Percentiles rank a stretch among this genome's conserved stretches.
Conservation (phyloP, 2,329 filamentous ascomycete genomes). For the Monosporascus cannonballus region DNA sequence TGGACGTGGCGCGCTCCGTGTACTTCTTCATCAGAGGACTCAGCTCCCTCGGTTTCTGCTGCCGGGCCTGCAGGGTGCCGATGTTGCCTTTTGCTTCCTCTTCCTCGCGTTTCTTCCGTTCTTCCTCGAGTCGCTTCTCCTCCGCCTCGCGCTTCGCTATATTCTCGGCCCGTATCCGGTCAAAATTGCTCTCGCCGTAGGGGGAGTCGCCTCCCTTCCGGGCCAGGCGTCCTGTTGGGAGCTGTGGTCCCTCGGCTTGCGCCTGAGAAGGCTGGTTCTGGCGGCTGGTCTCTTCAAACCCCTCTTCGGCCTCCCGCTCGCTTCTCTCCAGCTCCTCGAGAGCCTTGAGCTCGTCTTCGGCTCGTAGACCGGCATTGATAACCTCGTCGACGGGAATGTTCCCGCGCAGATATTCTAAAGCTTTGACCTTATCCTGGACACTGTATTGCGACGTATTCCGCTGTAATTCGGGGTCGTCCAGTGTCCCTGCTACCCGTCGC, state of each 20-base stretch:
- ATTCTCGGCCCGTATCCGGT: conserved; percentile 50
- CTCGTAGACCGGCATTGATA: conserved; percentile 53
- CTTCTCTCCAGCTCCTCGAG: conserved; percentile 34
- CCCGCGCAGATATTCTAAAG: conserved; percentile 49
- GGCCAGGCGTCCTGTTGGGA: conserved; percentile 19
- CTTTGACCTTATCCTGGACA: conserved; percentile 35
- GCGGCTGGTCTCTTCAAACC: conserved; percentile 8
- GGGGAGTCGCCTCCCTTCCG: conserved; percentile 36
- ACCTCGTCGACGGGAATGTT: conserved; percentile 53
- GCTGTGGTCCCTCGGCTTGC: conserved; percentile 5
- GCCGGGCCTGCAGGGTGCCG: conserved; percentile 36
- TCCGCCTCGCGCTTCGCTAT: conserved; percentile 42
- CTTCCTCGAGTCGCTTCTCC: conserved; percentile 36
- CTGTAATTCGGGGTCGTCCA: conserved; percentile 50
- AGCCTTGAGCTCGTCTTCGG: conserved; percentile 54
- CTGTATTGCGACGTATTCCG: conserved; percentile 41
- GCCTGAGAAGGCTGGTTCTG: conserved; percentile 8
- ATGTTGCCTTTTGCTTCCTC: conserved; percentile 29
- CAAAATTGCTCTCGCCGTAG: conserved; percentile 52
- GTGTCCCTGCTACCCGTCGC: conserved; percentile 56
- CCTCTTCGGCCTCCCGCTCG: conserved; percentile 13
- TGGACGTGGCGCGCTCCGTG: conserved; percentile 40
- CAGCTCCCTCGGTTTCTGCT: conserved; percentile 28
- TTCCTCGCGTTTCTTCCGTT: conserved; percentile 34
- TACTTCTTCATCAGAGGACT: conserved; percentile 36